Percentiles rank a stretch among this genome's conserved stretches.
phyloP scores from a whole-genome alignment of 805 yeast genomes.

The Ogataea allantospora region DNA sequence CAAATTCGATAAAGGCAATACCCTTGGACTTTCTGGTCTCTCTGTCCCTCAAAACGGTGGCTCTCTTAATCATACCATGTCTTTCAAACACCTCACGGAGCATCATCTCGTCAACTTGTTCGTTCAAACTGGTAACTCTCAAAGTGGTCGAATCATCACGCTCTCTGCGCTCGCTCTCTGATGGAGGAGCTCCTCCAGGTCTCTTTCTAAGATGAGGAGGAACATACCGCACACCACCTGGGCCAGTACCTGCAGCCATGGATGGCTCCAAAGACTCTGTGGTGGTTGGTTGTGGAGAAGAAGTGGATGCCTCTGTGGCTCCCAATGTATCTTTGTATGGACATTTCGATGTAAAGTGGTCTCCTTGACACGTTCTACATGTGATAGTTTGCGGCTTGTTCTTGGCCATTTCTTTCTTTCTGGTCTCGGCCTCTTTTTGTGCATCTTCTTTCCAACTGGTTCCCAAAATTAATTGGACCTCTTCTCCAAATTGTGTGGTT shows the following conservation, averaged over 20 bases:
- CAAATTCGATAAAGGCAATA: conserved; percentile 87
- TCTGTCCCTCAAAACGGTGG: conserved; percentile 82
- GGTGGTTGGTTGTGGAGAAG: conserved; percentile 20
- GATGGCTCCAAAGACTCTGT: conserved; percentile 17
- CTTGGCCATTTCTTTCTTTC: conserved; percentile 44
- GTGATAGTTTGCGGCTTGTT: conserved; percentile 55
- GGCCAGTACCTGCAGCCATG: conserved; percentile 17
- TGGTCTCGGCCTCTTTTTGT: conserved; percentile 62
- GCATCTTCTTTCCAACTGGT: conserved; percentile 76
- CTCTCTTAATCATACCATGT: conserved; percentile 70
- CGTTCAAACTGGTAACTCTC: conserved; percentile 88
- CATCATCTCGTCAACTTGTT: conserved; percentile 77
- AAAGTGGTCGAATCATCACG: conserved; percentile 87
- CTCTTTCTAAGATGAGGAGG: conserved; percentile 58
- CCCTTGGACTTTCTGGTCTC: conserved; percentile 95
- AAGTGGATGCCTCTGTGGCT: conserved; percentile 31
- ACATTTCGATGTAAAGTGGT: conserved; percentile 91
- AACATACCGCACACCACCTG: conserved; percentile 44
- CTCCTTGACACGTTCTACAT: conserved; percentile 94
- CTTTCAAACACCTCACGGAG: conserved; percentile 70
- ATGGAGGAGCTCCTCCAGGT: conserved; percentile 35
- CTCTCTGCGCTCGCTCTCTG: conserved; percentile 39
- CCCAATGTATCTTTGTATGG: conserved; percentile 90
- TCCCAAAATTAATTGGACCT: conserved; percentile 70
- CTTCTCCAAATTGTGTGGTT: conserved; percentile 88